phyloP scores from a whole-genome alignment of 306 rosid species.

The Prinsepia uniflora region DNA sequence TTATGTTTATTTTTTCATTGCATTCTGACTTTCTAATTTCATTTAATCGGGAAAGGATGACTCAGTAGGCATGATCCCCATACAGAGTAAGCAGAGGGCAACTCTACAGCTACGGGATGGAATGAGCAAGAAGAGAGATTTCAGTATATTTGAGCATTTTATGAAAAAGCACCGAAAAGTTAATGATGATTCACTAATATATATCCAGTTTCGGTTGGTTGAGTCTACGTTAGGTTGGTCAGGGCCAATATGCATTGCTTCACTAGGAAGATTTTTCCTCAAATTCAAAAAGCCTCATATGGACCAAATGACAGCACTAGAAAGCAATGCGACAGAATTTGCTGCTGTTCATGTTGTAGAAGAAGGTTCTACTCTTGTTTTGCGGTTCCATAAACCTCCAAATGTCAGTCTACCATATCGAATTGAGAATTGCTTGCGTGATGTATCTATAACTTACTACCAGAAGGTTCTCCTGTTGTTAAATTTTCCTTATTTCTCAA shows the following conservation, averaged over 20 bases:
- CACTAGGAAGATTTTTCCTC: slow-evolving; percentile 85
- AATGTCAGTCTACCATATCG: slow-evolving; percentile 76
- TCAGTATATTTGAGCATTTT: slow-evolving; percentile 65
- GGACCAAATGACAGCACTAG: slow-evolving; percentile 37
- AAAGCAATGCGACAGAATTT: slow-evolving; percentile 43
- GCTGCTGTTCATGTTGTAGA: slow-evolving; percentile 80
- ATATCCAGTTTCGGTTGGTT: slow-evolving; percentile 54
- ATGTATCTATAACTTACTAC: slow-evolving; percentile 67
- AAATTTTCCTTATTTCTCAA: slow-evolving; percentile 20
- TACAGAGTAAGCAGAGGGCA: slow-evolving; percentile 56
- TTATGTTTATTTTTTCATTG: not conserved
- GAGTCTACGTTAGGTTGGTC: slow-evolving; percentile 79
- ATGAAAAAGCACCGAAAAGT: slow-evolving; percentile 64
- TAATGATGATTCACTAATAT: slow-evolving; percentile 49
- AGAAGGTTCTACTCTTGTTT: slow-evolving; percentile 80
- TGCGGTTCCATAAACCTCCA: slow-evolving; percentile 79
- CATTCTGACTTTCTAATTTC: slow-evolving; percentile 9
- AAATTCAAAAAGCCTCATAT: slow-evolving; percentile 59
- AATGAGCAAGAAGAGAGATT: slow-evolving; percentile 49
- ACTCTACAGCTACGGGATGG: slow-evolving; percentile 61
- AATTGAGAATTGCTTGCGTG: slow-evolving; percentile 64
- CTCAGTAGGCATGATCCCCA: slow-evolving; percentile 43
- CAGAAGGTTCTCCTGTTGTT: slow-evolving; percentile 63
- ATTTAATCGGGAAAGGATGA: slow-evolving; percentile 56
- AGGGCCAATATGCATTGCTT: slow-evolving; percentile 91